Evolutionary conservation across 1,139 yeast genomes (phyloP), one percentile per base, ranked within the genome.

Genomic region (Pneumocystis jirovecii): DNA sequence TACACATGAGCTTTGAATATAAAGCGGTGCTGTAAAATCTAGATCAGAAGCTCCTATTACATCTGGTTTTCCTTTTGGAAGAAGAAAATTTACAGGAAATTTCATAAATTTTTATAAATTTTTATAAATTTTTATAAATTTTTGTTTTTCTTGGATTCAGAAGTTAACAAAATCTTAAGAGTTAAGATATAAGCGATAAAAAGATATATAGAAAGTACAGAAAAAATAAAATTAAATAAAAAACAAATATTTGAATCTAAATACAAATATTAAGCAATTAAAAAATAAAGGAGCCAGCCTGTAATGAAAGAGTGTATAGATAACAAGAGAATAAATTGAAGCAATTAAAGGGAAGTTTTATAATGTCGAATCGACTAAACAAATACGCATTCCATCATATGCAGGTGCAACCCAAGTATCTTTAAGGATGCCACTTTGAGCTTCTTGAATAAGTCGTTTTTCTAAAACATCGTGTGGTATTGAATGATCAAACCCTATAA

Each of bases 401-500:
- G 57, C 57, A 50, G 57, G 57, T 0, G 25, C 17, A 50, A 50
- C 25, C 29, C 57, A 50, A 7, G 57, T 50, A 50, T 50, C 31
- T 50, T 50, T 50, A 50, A 50, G 57, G 10, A 25, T 17, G 25
- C 57, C 57, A 25, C 17, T 3, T 29, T 50, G 31, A 31, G 37
- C 4, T 57, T 63, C 66, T 6, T 62, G 50, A 35, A 8, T 17
- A n/a, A 66, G 61, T 31, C 62, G 56, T 21, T 56, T 61, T 45
- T 66, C 68, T 50, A 66, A 57, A 7, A 60, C 68, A 40, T 61
- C 61, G 42, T 25, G 83, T 76, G 50, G 82, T 80, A 83, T 89
- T 86, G 73, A 93, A 93, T 77, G 86, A 86, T 75, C 93, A 93
- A 61, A 79, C 73, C 69, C 80, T 83, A 66, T 82, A 72, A 64